phyloP scores from a whole-genome alignment of 495 filamentous ascomycete genomes.

The Daldinia decipiens region DNA sequence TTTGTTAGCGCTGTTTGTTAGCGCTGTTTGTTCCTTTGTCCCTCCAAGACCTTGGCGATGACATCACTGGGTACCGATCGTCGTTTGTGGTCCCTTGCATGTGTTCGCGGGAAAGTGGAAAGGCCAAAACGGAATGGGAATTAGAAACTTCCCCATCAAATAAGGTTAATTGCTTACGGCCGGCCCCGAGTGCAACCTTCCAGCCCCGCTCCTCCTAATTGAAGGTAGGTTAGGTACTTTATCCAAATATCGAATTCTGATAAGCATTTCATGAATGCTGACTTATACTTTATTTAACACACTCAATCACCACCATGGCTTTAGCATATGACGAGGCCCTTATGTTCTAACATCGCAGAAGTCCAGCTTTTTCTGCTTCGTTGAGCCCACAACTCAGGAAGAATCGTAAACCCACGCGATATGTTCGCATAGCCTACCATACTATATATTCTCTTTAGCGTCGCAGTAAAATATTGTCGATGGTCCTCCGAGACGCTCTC shows the following conservation, averaged over 20 bases:
- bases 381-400: constrained; percentile 23
- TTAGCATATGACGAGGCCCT: constrained; percentile 18
- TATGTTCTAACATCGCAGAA: constrained; percentile 17
- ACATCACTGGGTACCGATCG: constrained; percentile 28
- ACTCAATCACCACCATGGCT: background rate
- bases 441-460: background rate
- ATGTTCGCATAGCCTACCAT: background rate
- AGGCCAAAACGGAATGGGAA: constrained; percentile 5
- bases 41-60: constrained; percentile 39
- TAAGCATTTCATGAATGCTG: background rate
- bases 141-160: constrained; percentile 30
- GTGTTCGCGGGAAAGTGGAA: background rate
- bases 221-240: no score
- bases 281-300: background rate
- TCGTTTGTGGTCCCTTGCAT: constrained; percentile 35
- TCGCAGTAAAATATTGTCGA: background rate
- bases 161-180: constrained; percentile 28
- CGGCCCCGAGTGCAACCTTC: constrained; percentile 29
- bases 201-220: constrained; percentile 20
- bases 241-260: background rate
- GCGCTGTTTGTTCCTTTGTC: constrained; percentile 10
- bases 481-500: background rate
- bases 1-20: background rate
- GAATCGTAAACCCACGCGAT: constrained; percentile 9
- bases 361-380: constrained; percentile 12